phyloP scores from a whole-genome alignment of 768 basidiomycete genomes.

The Mycena galopus region DNA sequence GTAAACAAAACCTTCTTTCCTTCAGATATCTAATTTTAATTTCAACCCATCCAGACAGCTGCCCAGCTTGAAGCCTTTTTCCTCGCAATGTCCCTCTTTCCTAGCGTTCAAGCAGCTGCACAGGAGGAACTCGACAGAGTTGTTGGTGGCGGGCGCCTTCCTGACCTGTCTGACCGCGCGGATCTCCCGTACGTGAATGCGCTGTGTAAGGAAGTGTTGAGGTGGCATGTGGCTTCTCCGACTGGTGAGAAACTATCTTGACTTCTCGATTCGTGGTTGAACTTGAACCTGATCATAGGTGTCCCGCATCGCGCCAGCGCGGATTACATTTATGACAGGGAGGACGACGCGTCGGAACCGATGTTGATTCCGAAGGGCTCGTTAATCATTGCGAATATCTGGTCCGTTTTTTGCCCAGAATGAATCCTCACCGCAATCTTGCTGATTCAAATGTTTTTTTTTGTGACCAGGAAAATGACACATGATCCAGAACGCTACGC shows the following conservation, averaged over 20 bases:
- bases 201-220: not conserved
- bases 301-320: constrained; percentile 18
- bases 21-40: not conserved
- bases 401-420: not conserved
- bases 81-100: not conserved
- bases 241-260: not conserved
- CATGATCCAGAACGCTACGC: constrained; percentile 32
- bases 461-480: constrained; percentile 35
- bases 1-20: not conserved
- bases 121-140: constrained; percentile 34
- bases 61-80: not conserved
- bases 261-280: not conserved
- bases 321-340: constrained; percentile 21
- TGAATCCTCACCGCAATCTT: not conserved
- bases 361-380: constrained; percentile 21
- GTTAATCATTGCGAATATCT: constrained; percentile 21
- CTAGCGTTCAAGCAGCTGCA: constrained; percentile 42
- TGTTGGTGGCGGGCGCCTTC: not conserved
- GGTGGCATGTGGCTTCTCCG: not conserved
- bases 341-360: not conserved
- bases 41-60: not conserved
- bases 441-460: not conserved
- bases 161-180: not conserved
- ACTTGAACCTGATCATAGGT: not conserved
- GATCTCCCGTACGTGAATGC: not conserved